These are phyloP conservation scores for Solanum piurae DNA, from an alignment of 257 asterid genomes.

Conservation along the genomic window DNA sequence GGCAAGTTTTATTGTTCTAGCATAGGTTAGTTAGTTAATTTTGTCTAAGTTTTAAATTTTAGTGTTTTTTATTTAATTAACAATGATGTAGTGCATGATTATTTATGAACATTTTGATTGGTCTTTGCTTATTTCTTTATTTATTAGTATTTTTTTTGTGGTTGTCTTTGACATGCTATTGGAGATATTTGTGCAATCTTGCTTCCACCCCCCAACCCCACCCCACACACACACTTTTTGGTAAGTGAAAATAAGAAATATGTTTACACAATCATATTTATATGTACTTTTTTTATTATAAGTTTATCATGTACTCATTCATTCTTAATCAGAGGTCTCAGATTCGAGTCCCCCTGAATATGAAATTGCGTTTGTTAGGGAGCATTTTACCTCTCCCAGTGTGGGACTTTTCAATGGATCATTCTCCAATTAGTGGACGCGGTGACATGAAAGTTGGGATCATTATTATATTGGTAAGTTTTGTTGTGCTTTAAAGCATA, in stretches of 20 bases:
- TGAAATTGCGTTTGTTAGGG: no score
- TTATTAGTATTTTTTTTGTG: background rate
- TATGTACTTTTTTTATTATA: no score
- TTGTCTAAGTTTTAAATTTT: background rate
- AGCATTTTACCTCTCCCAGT: background rate
- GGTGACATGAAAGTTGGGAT: no score
- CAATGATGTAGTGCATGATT: background rate
- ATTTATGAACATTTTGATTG: background rate
- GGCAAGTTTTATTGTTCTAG: conserved; percentile 6
- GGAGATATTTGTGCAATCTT: background rate
- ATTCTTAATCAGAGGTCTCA: fast-evolving
- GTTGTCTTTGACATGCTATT: background rate
- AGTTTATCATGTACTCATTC: no score
- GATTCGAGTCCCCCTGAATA: fast-evolving
- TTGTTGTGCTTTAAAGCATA: no score
- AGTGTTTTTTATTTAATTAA: background rate
- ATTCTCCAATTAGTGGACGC: no score
- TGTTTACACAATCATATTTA: no score
- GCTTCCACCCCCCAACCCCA: background rate
- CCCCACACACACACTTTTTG: background rate
- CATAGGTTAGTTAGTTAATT: background rate
- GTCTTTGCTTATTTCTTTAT: background rate
- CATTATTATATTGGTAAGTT: background rate
- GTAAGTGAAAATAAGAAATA: background rate
- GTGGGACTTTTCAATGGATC: background rate